A percentile compares a stretch with the other conserved stretches of the same genome.
These are phyloP conservation scores for Sporothrix protearum DNA, from an alignment of 2,329 filamentous ascomycete species.

Conservation along the genomic window DNA sequence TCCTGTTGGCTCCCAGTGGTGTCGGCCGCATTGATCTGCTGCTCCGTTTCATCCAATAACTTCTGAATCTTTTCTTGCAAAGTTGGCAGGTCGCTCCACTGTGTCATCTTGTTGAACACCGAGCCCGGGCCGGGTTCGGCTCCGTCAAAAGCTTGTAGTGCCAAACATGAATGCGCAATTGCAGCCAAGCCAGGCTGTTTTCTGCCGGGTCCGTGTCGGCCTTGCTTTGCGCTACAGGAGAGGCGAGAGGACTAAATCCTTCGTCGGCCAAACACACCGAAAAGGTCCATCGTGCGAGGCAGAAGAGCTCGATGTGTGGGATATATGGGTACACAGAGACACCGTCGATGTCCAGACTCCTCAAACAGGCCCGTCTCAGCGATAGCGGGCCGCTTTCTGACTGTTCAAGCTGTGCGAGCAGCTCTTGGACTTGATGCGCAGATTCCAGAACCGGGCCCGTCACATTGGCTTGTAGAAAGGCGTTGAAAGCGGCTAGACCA, in stretches of 20 bases:
- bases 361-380: conserved; percentile 60
- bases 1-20: conserved; percentile 44
- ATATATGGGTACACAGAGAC: conserved; percentile 82
- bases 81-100: conserved; percentile 57
- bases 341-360: conserved; percentile 72
- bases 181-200: conserved; percentile 54
- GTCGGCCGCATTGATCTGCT: conserved; percentile 33
- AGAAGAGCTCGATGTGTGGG: conserved; percentile 78
- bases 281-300: conserved; percentile 55
- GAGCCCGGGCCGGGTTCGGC: conserved; percentile 51
- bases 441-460: conserved; percentile 73
- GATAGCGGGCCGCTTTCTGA: conserved; percentile 33
- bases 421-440: conserved; percentile 33
- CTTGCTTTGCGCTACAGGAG: neutral
- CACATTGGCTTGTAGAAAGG: conserved; percentile 82
- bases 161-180: conserved; percentile 70
- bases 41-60: conserved; percentile 43
- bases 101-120: conserved; percentile 53
- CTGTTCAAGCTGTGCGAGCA: conserved; percentile 33
- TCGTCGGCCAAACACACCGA: neutral
- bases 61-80: conserved; percentile 51
- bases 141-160: conserved; percentile 59
- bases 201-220: conserved; percentile 35
- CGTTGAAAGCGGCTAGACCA: conserved; percentile 66
- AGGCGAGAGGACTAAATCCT: neutral